Evolutionary conservation across 2,329 filamentous ascomycete genomes (phyloP), one percentile per base, ranked within the genome.

Genomic region (Tolypocladium guangdongense): DNA sequence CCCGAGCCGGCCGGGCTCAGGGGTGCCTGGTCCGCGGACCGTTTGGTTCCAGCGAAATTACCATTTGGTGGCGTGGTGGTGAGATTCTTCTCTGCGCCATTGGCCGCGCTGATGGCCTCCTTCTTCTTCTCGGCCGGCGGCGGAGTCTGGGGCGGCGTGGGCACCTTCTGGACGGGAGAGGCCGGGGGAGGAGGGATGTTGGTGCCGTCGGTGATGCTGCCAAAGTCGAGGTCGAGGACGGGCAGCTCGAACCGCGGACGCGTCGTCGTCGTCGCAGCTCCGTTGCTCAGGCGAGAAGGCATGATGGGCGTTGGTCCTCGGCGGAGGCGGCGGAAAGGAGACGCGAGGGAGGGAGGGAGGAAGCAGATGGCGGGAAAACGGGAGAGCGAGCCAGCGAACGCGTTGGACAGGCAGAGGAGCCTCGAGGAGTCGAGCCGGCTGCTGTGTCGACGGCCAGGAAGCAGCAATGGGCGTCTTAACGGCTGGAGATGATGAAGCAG

Each of bases 151-250:
- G 75, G 72, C 56, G 73, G 74, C 53, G 73, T 71, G 46, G 71
- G 71, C 41, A 72, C 70, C 63, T 78, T 75, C 59, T 73, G 67
- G 52, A 75, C 66, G 48, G 80, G 80, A 49, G 79, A 82, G 20
- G 78, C 78, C 48, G 71, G 71, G 27, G 80, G 80, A 33, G 80
- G 77, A 45, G 80, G 80, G 58, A 83, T 83, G 62, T 80, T 63
- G 64, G 80, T 83, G 52, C 80, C 80, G 41, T 83, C 80, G 45
- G 80, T 83, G 63, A 83, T 70, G 48, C 75, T 80, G 55, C 75
- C 73, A 60, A 82, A 81, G 59, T 81, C 76, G 68, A 83, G 74
- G 57, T 83, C 71, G 56, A 83, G 73, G 48, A 73, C 75, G 10
- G 80, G 80, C 54, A 83, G 74, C 68, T 82, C 77, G 58, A 83